Base-by-base conservation (phyloP, 2,329 filamentous ascomycete genomes). In the Ramularia collo-cygni region DNA sequence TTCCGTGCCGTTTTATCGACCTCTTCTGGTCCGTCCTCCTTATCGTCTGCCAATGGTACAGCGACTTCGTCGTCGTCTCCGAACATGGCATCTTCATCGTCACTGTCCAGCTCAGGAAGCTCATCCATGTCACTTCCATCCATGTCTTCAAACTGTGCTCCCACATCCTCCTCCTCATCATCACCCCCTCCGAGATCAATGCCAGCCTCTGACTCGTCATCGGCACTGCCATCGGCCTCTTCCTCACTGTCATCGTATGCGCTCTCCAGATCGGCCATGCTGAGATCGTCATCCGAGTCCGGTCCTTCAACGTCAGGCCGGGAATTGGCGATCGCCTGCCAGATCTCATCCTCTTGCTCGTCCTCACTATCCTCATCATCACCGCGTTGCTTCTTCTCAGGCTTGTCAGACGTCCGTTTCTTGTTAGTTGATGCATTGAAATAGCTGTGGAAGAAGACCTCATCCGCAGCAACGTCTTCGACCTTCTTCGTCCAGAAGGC, bases 391-490 rank as follows among this genome's bases (percentile, higher is more conserved):
- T 69, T 69, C 55, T 72, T 75, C 50, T 72, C 69, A 36, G 68
- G 65, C 61, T 76, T 74, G 65, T 75, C 76, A 53, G 73, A 72
- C 54, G 71, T 61, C 56, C 75, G 70, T 52, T 74, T 72, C 52
- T 70, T 66, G 48, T 71, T 73, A 35, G 71, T 75, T 8, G 70
- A 66, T 59, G 82, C 76, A 41, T 78, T 81, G 66, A 98, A 98
- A 76, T 98, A 98, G 51, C 87, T 81, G 64, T 98, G 92, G 77
- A 98, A 98, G 77, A 98, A 98, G 28, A 88, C 85, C 60, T 98
- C 92, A 51, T 98, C 89, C 1, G 81, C 86, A 3, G 84, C 81
- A 31, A 98, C 83, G 38, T 96, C 81, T 48, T 87, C 81, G n/a
- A 76, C 73, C 67, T 87, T 89, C 76, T 86, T 87, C 56, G 81